Evolutionary conservation across 495 filamentous ascomycete genomes (phyloP), one percentile per base, ranked within the genome.

Genomic region (Aspergillus conjunctus): DNA sequence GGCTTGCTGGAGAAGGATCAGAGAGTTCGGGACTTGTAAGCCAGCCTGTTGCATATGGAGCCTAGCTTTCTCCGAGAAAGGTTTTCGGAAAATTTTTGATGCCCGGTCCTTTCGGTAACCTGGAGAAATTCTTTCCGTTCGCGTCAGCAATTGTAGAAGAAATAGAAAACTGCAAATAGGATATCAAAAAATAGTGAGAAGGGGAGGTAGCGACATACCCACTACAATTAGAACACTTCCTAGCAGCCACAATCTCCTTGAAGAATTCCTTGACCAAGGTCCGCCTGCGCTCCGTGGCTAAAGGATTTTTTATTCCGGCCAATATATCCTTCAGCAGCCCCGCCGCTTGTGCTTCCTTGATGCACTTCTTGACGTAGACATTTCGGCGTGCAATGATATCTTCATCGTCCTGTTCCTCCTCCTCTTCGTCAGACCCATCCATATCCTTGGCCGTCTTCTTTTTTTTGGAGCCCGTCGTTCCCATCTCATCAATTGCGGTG

Each of bases 21-120:
- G 63, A 21, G 89, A 85, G 67, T 93, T 92, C 34, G 78, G 78
- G 33, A 83, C 81, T 53, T 86, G 85, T 68, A 89, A 85, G 20
- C 87, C 89, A 20, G 80, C 82, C 60, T 89, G 85, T 3, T 82
- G 69, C 86, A 94, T 97, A 34, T 87, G 82, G 10, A 85, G 82
- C 65, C 81, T 85, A 6, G 90, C 83, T 71, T 93, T 96, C 21
- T 78, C 66, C 22, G 76, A 73, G 43, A 98, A 73, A 6, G 88
- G 80, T 67, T 91, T 93, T 66, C 92, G 86, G 73, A 97, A 99
- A 54, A 99, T 94, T 73, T 97, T 98, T 63, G 88, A 87, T 68
- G 82, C 92, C 26, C 87, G 83, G 62, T 98, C 93, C 67, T 93
- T 95, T 64, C 92, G 85, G 73, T 89, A 97, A 6, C 73, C 77